Evolutionary conservation across 2,329 filamentous ascomycete species (phyloP), one percentile per base, ranked within the genome.

Genomic region (Conoideocrella luteorostrata): DNA sequence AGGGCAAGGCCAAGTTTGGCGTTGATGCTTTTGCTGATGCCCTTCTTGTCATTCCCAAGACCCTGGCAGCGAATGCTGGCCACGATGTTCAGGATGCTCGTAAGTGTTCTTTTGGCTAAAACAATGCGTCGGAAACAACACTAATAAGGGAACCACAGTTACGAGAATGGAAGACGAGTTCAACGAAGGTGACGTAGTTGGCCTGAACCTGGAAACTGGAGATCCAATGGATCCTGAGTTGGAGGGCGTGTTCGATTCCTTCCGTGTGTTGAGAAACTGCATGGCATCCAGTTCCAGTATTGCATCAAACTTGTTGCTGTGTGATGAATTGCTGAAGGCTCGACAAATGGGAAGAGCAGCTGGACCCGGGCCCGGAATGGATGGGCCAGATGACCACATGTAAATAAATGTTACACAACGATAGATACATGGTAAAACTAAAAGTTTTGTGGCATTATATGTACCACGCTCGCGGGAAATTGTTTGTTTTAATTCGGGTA

Each of bases 1-100:
- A 96, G 77, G 93, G 93, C 58, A 98, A 98, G 76, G 88, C 91
- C 32, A 95, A 95, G 72, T 96, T 82, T 77, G 93, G 93, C 63
- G 90, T 98, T 7, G 80, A 84, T 53, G 93, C 93, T 7, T 98
- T 98, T 64, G 88, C 93, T 7, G 91, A 98, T 67, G 91, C 93
- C 42, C 77, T 98, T 36, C 75, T 98, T 50, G 77, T 98, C 57
- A 97, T 98, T 59, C 93, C 93, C 58, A 98, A 98, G 79, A 97
- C 90, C 2, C 76, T 98, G 51, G 93, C 93, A 36, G 89, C 90
- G 53, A 98, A 98, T 62, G 88, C 88, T 41, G 93, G 93, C 47
- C 90, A 95, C 57, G 93, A 98, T 60, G 88, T 98, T 50, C 93
- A 98, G 69, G 93, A 98, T 70, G 84, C 89, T 53, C 72, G 87